Evolutionary conservation across 2,329 filamentous ascomycete species (phyloP), one percentile per base, ranked within the genome.

Genomic region (Cercospora sp.): DNA sequence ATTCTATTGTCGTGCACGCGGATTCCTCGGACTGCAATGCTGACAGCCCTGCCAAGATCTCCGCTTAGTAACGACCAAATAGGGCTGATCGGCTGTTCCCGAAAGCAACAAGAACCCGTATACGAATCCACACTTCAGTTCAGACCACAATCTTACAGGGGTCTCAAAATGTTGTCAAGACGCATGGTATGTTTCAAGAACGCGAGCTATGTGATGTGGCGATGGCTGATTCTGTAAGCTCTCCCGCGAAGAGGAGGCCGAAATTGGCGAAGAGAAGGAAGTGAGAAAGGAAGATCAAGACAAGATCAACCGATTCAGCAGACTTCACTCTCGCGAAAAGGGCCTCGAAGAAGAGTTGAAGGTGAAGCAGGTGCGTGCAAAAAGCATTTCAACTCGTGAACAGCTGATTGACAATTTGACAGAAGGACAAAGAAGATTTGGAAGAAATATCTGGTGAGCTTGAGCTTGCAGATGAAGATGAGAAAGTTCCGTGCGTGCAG

Each of bases 341-440:
- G 81, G 85, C 3, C 80, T 98, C 3, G 90, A 96, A 78, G 93
- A 96, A 59, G 89, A 95, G 74, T 82, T 98, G 72, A 90, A 91
- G 77, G 80, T 82, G 5, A 97, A 97, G 80, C 89, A 89, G 79
- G 94, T 94, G 79, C 69, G 88, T 80, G 13, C 18, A 6, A 18
- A 12, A 7, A n/a, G 34, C 2, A 1, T 13, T 9, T 63, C 12
- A 1, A 9, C 6, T 37, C 7, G 10, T 13, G 13, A 10, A 13
- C 9, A 43, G 37, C 26, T n/a, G 18, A 26, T 34, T 69, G 49
- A 69, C 49, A 26, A n/a, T 18, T 16, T 7, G 67, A 53, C 74
- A 98, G 94, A 98, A 98, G 84, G 94, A 98, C 80, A 98, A 97
- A 82, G 95, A 99, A 81, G 95, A 98, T 78, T 87, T 98, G 3